Base-by-base conservation (phyloP, 75 land plant genomes). In the Isoetes taiwanensis region DNA sequence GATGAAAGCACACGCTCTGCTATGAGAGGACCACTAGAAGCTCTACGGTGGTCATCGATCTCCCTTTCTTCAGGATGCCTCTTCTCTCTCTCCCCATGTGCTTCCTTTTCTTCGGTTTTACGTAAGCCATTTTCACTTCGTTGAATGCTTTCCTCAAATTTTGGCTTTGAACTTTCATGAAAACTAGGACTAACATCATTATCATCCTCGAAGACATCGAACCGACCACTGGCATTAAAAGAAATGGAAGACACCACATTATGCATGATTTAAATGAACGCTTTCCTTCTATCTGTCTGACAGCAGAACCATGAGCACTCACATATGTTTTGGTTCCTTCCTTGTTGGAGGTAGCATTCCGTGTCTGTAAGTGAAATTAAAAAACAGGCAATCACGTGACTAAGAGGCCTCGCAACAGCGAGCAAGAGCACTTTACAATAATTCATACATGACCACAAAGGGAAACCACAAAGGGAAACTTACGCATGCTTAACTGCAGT, bases 191-290 rank as follows among this genome's bases (percentile, higher is more conserved):
- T 77, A 58, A 52, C 52, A 52, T 58, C 63, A 2, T 9, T 54
- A 42, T 88, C 90, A 70, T 77, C 90, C 28, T 77, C 91, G 71
- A 66, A 66, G 16, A 85, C 61, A 73, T 89, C 96, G 73, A 89
- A 85, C 61, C 68, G 81, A 39, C 77, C 85, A 55, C 95, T 88
- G 84, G 17, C 27, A 19, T 3, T 21, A 57, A n/a, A 5, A 57
- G 14, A 3, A 30, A 8, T 57, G 25, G 1, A 57, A 33, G 26
- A 37, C 11, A 34, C 12, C 9, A 57, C 23, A 11, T 2, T 21
- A 29, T 3, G 32, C 19, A 26, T 41, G 20, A 21, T 37, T 17
- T 35, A 57, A n/a, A 57, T 24, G 5, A 16, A 57, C 30, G 23
- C 12, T 24, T 31, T 12, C 10, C 19, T 55, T 3, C 2, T 32